Percentiles rank a stretch among this genome's conserved stretches.
Conservation (phyloP, 768 basidiomycete species). For the Heimioporus sp. region DNA sequence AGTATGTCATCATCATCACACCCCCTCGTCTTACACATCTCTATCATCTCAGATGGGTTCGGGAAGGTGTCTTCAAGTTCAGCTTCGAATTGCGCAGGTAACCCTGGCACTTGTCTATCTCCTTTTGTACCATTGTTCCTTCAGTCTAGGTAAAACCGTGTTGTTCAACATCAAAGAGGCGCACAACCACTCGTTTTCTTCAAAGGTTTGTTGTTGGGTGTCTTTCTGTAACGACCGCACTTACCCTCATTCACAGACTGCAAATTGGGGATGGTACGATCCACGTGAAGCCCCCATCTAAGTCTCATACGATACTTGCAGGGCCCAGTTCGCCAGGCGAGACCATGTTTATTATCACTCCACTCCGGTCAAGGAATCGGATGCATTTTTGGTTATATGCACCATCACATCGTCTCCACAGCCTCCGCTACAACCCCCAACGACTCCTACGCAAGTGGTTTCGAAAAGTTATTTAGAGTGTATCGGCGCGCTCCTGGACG, state of each 20-base stretch:
- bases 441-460: constrained; percentile 50
- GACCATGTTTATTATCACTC: constrained; percentile 67
- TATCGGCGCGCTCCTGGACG: constrained; percentile 73
- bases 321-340: constrained; percentile 78
- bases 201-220: constrained; percentile 43
- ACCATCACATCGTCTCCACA: constrained; percentile 70
- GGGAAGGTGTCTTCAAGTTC: constrained; percentile 84
- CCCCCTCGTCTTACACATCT: neutral
- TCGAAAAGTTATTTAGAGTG: constrained; percentile 67
- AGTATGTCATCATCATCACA: constrained; percentile 33
- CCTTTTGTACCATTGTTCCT: neutral
- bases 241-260: constrained; percentile 47
- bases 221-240: neutral
- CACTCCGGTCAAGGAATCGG: constrained; percentile 48
- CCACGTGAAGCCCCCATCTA: neutral
- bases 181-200: constrained; percentile 77
- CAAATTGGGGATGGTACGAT: constrained; percentile 83
- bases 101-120: neutral
- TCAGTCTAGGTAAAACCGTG: constrained; percentile 46
- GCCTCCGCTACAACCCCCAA: constrained; percentile 44
- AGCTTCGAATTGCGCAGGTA: constrained; percentile 79
- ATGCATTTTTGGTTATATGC: constrained; percentile 75
- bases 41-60: constrained; percentile 58
- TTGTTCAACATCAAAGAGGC: constrained; percentile 73
- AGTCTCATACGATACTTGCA: constrained; percentile 22